Evolutionary conservation across 805 yeast species (phyloP).

Genomic region (Candida adriatica): DNA sequence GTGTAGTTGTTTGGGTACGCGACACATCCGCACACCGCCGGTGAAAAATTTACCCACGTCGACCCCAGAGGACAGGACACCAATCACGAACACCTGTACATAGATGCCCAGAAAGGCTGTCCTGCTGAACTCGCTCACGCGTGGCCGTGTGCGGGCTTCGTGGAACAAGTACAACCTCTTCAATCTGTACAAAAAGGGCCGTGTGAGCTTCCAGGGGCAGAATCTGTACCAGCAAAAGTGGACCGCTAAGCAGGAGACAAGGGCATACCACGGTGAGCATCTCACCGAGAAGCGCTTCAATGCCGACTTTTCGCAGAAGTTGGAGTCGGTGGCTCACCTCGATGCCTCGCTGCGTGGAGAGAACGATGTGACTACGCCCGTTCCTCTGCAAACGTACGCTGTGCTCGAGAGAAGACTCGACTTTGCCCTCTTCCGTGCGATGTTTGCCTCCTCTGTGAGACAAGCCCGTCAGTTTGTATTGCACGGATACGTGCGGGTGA

Average conservation of each 20-base stretch:
- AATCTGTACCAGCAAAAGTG: slow-evolving; percentile 91
- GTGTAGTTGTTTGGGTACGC: too few species aligned
- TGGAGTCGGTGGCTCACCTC: slow-evolving; percentile 83
- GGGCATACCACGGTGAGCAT: slow-evolving; percentile 95
- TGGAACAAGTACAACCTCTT: slow-evolving; percentile 89
- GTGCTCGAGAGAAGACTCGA: slow-evolving; percentile 84
- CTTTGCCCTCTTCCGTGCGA: slow-evolving; percentile 80
- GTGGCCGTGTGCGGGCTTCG: slow-evolving; percentile 79
- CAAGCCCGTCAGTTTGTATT: slow-evolving; percentile 88
- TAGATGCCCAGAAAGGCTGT: slow-evolving; percentile 58
- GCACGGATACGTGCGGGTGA: slow-evolving; percentile 77
- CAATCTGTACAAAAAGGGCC: slow-evolving; percentile 73
- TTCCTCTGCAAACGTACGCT: slow-evolving; percentile 83
- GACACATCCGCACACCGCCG: slow-evolving; percentile 3
- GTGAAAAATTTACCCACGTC: slow-evolving; percentile 4
- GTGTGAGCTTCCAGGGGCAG: slow-evolving; percentile 44
- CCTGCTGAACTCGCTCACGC: slow-evolving; percentile 47
- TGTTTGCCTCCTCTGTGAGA: slow-evolving; percentile 90
- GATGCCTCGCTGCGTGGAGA: slow-evolving; percentile 71
- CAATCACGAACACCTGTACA: neutral
- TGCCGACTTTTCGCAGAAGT: slow-evolving; percentile 54
- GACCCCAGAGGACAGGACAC: too few species aligned
- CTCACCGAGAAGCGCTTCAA: slow-evolving; percentile 81
- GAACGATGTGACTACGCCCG: slow-evolving; percentile 59
- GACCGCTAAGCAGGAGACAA: slow-evolving; percentile 83